Conservation (phyloP, 768 basidiomycete species). For the Cytidiella melzeri region DNA sequence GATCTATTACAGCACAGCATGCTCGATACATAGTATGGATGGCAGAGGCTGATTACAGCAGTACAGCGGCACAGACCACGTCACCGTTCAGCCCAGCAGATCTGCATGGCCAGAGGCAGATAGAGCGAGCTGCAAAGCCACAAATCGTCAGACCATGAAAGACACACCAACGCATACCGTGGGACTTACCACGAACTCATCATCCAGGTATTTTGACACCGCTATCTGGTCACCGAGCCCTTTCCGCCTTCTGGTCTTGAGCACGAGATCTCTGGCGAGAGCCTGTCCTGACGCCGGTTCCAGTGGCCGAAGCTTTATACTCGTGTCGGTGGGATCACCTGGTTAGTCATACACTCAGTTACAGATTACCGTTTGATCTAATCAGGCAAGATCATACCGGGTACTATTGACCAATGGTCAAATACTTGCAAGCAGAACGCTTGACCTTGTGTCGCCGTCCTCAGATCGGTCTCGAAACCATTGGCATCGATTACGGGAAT, state of each 20-base stretch:
- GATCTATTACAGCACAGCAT: constrained; percentile 4
- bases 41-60: too few relatives aligned
- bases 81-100: constrained; percentile 54
- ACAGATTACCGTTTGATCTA: constrained; percentile 1
- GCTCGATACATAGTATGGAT: too few relatives aligned
- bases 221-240: constrained; percentile 96
- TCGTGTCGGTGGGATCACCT: constrained; percentile 98
- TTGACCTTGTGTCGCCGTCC: constrained; percentile 97
- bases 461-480: constrained; percentile 96
- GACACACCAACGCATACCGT: not conserved
- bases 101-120: constrained; percentile 97
- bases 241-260: constrained; percentile 95
- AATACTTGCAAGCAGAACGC: constrained; percentile 98
- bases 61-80: constrained; percentile 1
- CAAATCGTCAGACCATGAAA: not conserved
- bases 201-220: constrained; percentile 94
- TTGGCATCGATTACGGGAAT: constrained; percentile 99
- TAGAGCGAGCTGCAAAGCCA: constrained; percentile 63
- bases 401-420: constrained; percentile 99
- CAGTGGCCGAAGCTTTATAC: constrained; percentile 90
- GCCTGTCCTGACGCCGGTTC: constrained; percentile 97
- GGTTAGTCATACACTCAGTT: constrained; percentile 17
- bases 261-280: constrained; percentile 87
- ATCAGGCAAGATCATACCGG: constrained; percentile 47
- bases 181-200: constrained; percentile 83